Evolutionary conservation across 345 rosid genomes (phyloP).

Genomic region (Pistacia integerrima): DNA sequence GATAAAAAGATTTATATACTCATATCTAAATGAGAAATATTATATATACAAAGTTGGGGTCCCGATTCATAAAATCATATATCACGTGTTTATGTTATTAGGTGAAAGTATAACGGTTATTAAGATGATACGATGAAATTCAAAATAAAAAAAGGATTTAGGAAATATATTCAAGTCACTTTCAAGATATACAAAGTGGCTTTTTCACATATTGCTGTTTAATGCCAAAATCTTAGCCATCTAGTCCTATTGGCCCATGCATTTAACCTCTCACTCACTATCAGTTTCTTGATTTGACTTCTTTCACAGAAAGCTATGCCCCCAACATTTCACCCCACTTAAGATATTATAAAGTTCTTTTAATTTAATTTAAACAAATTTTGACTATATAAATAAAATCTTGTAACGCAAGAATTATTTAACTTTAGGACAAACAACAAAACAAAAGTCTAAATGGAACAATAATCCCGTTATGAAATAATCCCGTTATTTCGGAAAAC

Average conservation of each 20-base stretch:
- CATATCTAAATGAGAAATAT: too few species aligned
- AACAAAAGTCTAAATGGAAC: not conserved
- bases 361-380: too few species aligned
- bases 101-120: too few species aligned
- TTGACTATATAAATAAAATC: too few species aligned
- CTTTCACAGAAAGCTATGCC: not conserved
- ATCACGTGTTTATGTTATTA: not conserved
- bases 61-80: not conserved
- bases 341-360: too few species aligned
- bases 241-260: conserved; percentile 10
- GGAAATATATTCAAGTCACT: not conserved
- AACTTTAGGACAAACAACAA: not conserved
- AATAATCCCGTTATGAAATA: not conserved
- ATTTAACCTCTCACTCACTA: not conserved
- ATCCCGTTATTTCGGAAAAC: not conserved
- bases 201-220: not conserved
- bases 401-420: too few species aligned
- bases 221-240: conserved; percentile 10
- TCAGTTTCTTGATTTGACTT: not conserved
- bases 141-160: not conserved
- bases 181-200: not conserved
- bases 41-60: not conserved
- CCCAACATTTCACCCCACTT: too few species aligned
- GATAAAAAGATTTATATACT: too few species aligned
- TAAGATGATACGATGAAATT: not conserved